These are phyloP conservation scores for Verticillium tricorpus DNA, from an alignment of 2,329 filamentous ascomycete genomes.

Conservation along the genomic window DNA sequence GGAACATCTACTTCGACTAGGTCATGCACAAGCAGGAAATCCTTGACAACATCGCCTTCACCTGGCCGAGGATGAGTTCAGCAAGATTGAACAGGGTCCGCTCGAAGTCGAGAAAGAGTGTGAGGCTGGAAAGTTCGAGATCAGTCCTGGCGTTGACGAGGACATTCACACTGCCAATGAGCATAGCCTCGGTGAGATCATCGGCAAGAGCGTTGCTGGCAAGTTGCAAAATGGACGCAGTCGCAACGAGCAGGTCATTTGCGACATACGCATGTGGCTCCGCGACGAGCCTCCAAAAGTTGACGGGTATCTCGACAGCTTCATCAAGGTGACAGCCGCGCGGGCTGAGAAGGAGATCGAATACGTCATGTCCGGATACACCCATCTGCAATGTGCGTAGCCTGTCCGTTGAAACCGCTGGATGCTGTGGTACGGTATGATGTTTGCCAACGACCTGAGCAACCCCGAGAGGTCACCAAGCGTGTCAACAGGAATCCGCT, in stretches of 20 bases:
- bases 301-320: conserved; percentile 17
- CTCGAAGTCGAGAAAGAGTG: conserved; percentile 51
- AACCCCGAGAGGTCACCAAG: conserved; percentile 66
- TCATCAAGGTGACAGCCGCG: conserved; percentile 16
- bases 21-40: conserved; percentile 78
- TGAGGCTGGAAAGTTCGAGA: conserved; percentile 43
- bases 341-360: conserved; percentile 35
- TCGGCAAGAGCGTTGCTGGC: conserved; percentile 64
- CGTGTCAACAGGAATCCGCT: conserved; percentile 71
- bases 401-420: conserved; percentile 80
- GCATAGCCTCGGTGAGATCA: conserved; percentile 63
- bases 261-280: conserved; percentile 70
- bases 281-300: conserved; percentile 18
- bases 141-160: conserved; percentile 59
- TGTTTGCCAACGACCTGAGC: conserved; percentile 71
- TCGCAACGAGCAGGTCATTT: conserved; percentile 69
- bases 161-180: conserved; percentile 57
- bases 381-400: conserved; percentile 72
- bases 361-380: conserved; percentile 82
- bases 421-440: conserved; percentile 70
- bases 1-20: conserved; percentile 73
- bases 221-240: conserved; percentile 69
- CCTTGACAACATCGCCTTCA: conserved; percentile 74
- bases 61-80: conserved; percentile 69
- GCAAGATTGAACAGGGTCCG: conserved; percentile 69